Evolutionary conservation across 1,284 basidiomycete species (phyloP), one percentile per base, ranked within the genome.

Genomic region (Cronartium quercuum): DNA sequence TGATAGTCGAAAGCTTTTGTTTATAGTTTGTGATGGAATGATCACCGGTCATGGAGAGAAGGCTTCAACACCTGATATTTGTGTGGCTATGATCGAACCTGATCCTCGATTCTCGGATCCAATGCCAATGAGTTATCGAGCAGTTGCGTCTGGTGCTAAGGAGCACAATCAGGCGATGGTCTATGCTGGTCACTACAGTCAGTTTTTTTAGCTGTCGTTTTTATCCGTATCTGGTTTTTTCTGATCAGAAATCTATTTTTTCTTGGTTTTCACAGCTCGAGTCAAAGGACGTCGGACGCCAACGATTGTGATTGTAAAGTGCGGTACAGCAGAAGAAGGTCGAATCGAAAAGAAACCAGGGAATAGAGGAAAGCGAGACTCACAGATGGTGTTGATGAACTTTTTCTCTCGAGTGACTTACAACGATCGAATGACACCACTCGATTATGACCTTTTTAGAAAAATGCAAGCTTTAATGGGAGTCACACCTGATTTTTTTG

Each of bases 391-490:
- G 80, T 86, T 99, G 79, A 98, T 99, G 95, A 97, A 97, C 84
- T 99, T 99, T 83, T 97, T 98, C 85, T 94, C 93, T 69, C 89
- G 92, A 63, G 94, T 98, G 79, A 99, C 96, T 13, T 99, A 98
- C 84, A 98, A 98, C 82, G 96, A 98, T 81, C 90, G 94, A 77
- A 98, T 98, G 94, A 88, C 88, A 18, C 96, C 96, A 10, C 87
- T 99, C 79, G 96, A 98, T 82, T 98, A 93, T 81, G 96, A 98
- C 83, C 85, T 99, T 24, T 99, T 99, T 86, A 88, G 95, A 76
- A 98, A 98, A 84, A 88, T 94, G 6, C 94, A 98, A 79, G 87
- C 91, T 57, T 86, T 98, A 63, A 98, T 97, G 92, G 95, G 96
- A 51, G 92, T 98, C n/a, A 98, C 96, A 0, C 94, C 96, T 0